A percentile compares a stretch with the other conserved stretches of the same genome.
These are phyloP conservation scores for Vitis riparia DNA, from an alignment of 164 flowering plant species.

Conservation along the genomic window DNA sequence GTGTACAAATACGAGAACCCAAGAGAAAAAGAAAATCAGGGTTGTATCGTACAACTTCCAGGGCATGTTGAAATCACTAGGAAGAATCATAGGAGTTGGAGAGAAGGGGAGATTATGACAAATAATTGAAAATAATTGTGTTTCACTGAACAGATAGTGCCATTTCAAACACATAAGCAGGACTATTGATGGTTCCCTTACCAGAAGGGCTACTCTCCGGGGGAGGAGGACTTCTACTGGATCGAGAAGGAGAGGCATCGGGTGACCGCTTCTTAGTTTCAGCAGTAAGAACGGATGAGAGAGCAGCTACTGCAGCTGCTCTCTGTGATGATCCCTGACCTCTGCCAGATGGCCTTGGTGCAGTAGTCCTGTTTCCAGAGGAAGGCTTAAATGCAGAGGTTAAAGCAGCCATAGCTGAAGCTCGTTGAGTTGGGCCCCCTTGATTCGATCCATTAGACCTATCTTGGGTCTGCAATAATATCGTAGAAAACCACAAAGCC, in stretches of 20 bases:
- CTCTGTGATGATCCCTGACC: conserved; percentile 78
- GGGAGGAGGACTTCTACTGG: conserved; percentile 53
- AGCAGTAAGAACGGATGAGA: conserved; percentile 83
- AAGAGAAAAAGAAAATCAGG: not conserved
- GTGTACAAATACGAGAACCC: not conserved
- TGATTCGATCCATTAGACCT: conserved; percentile 65
- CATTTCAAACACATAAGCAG: not conserved
- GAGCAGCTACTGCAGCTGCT: conserved; percentile 99
- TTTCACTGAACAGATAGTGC: not conserved
- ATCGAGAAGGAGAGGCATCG: conserved; percentile 53
- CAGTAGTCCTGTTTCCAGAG: conserved; percentile 39
- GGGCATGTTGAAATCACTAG: no score
- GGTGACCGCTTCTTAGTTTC: conserved; percentile 63
- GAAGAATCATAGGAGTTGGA: no score
- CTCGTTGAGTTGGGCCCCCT: conserved; percentile 95
- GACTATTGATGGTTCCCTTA: conserved; percentile 17
- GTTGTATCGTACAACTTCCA: no score
- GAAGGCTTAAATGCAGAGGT: conserved; percentile 80
- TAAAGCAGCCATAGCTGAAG: conserved; percentile 92
- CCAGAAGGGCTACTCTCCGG: conserved; percentile 46
- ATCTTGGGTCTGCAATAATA: conserved; percentile 40
- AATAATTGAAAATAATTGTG: not conserved
- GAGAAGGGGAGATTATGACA: not conserved
- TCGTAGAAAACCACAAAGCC: not conserved
- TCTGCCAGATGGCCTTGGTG: conserved; percentile 35